Evolutionary conservation across 2,329 filamentous ascomycete species (phyloP).

Genomic region (Calcarisporium arbuscula): DNA sequence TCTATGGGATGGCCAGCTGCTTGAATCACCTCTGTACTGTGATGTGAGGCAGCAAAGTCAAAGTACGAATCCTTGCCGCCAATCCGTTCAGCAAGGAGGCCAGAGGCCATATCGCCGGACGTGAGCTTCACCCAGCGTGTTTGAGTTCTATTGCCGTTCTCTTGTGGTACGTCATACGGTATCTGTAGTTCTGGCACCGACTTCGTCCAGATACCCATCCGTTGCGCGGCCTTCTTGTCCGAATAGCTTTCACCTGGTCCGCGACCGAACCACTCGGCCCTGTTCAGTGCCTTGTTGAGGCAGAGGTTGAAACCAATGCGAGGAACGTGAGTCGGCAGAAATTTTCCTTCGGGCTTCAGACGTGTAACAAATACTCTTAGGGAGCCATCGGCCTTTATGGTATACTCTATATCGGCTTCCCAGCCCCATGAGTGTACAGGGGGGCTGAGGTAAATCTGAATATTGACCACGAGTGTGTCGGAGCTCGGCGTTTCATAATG

Average conservation of each 20-base stretch:
- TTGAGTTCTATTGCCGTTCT: slow-evolving; percentile 58
- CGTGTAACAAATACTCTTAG: slow-evolving; percentile 39
- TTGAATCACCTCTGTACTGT: slow-evolving; percentile 46
- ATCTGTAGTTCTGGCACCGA: slow-evolving; percentile 45
- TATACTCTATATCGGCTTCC: slow-evolving; percentile 44
- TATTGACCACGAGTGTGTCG: slow-evolving; percentile 43
- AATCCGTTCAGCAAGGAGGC: slow-evolving; percentile 15
- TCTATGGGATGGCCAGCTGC: slow-evolving; percentile 59
- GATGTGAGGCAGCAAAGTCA: slow-evolving; percentile 51
- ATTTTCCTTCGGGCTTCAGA: slow-evolving; percentile 36
- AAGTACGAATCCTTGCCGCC: slow-evolving; percentile 20
- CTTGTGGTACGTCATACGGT: slow-evolving; percentile 61
- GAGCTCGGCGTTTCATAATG: slow-evolving; percentile 29
- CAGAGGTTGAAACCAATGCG: slow-evolving; percentile 55
- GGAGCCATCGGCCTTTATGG: slow-evolving; percentile 36
- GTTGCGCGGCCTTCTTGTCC: slow-evolving; percentile 53
- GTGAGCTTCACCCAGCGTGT: slow-evolving; percentile 47
- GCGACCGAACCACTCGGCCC: slow-evolving; percentile 53
- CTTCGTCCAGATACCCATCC: slow-evolving; percentile 40
- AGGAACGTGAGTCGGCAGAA: slow-evolving; percentile 49
- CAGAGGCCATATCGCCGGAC: slow-evolving; percentile 10
- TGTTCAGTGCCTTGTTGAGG: slow-evolving; percentile 38
- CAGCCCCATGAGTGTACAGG: slow-evolving; percentile 56
- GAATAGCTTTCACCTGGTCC: slow-evolving; percentile 59
- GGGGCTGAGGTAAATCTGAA: slow-evolving; percentile 49